Evolutionary conservation across 345 rosid genomes (phyloP), one percentile per base, ranked within the genome.

Genomic region (Brassica carinata): DNA sequence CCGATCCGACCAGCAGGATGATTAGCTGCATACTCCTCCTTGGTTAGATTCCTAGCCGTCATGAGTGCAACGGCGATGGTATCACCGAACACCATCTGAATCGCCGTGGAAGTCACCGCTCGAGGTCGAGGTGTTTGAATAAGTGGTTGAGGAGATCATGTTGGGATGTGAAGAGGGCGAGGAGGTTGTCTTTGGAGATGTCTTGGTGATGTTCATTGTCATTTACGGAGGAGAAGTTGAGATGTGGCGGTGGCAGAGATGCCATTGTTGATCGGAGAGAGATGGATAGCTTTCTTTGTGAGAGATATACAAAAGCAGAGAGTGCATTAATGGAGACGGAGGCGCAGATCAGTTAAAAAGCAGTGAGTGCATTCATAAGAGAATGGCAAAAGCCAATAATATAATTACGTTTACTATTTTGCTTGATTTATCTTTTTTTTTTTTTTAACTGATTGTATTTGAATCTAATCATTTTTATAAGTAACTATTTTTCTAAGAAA

Each of bases 1-100:
- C 99, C 98, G 58, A 94, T 96, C 84, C 94, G 87, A 3, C 98
- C 99, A 9, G 97, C 99, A 0, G 98, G 99, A 78, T 96, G 98
- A 85, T 94, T 96, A 10, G 97, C 74, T 0, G 97, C 99, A 62
- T 96, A 96, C 67, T 89, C 91, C 10, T 94, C 99, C 85, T 82
- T 94, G 8, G 86, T 85, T 75, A 96, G 82, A 85, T 91, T 94
- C 85, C 89, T 85, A 2, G 99, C 97, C 0, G 85, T 92, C 99
- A 94, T 92, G 73, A 96, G 88, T 0, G 99, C 99, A 55, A 94
- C 90, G 18, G 99, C 97, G 31, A 96, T 95, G 9, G 99, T 94
- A 81, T 96, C 99, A 66, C 99, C 99, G 17, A 96, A 96, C 15
- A 96, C 92, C 98, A 96, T 96, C 87, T 96, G 99, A 26, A 96